Evolutionary conservation across 345 rosid genomes (phyloP).

Genomic region (Erodium maritimum): DNA sequence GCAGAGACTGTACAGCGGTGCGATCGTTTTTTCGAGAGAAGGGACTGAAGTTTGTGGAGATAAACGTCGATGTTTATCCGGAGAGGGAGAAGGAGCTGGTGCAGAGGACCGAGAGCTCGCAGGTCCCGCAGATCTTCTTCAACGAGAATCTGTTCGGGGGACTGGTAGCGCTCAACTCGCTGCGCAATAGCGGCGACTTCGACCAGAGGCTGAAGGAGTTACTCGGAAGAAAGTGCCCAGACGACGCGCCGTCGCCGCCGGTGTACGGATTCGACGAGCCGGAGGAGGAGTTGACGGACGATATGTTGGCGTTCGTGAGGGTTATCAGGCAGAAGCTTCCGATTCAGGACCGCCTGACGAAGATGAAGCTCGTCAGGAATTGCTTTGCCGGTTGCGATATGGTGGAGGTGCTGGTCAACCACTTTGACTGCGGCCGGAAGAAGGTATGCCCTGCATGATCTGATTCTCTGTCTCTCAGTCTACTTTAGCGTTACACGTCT

Average conservation of each 20-base stretch:
- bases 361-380: slow-evolving; percentile 77
- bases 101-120: slow-evolving; percentile 42
- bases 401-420: slow-evolving; percentile 55
- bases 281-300: slow-evolving; percentile 40
- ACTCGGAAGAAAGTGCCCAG: slow-evolving; percentile 34
- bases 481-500: neutral
- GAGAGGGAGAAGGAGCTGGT: slow-evolving; percentile 50
- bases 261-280: slow-evolving; percentile 55
- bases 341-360: slow-evolving; percentile 70
- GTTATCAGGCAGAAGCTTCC: slow-evolving; percentile 58
- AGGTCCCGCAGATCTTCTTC: slow-evolving; percentile 83
- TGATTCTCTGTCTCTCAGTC: slow-evolving; percentile 8
- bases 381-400: slow-evolving; percentile 69
- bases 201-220: slow-evolving; percentile 47
- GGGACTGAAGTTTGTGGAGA: slow-evolving; percentile 55
- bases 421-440: slow-evolving; percentile 56
- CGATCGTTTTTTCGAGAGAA: slow-evolving; percentile 47
- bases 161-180: slow-evolving; percentile 60
- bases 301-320: slow-evolving; percentile 33
- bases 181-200: slow-evolving; percentile 57
- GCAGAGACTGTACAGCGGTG: slow-evolving; percentile 73
- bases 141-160: slow-evolving; percentile 77
- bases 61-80: slow-evolving; percentile 72
- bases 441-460: slow-evolving; percentile 36
- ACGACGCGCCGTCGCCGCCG: slow-evolving; percentile 48